Percentiles rank a stretch among this genome's conserved stretches.
Conservation (phyloP, 352 stramenopile genomes). For the Globisporangium iwayamae region DNA sequence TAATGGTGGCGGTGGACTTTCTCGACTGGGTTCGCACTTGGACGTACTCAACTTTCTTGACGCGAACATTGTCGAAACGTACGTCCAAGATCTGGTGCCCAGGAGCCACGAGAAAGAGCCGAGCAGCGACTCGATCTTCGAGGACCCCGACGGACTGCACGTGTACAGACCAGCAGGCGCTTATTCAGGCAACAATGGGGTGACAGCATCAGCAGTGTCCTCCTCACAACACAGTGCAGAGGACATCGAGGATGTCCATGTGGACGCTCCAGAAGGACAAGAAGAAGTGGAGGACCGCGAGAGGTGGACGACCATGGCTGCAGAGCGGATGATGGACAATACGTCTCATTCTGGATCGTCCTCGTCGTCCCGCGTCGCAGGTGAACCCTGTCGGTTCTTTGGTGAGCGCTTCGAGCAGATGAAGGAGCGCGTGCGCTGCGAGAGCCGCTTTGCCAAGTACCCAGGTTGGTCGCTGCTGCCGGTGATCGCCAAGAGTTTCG, state of each 20-base stretch:
- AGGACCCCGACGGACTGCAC: slow-evolving; percentile 33
- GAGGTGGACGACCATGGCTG: slow-evolving; percentile 14
- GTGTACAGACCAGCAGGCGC: background rate
- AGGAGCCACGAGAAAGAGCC: slow-evolving; percentile 14
- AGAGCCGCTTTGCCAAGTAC: slow-evolving; percentile 60
- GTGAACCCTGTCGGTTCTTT: slow-evolving; percentile 36
- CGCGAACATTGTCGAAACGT: slow-evolving; percentile 40
- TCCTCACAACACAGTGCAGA: slow-evolving; percentile 27
- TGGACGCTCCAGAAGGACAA: background rate
- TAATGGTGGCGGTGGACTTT: slow-evolving; percentile 4
- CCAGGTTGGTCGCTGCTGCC: slow-evolving; percentile 85
- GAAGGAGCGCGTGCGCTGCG: slow-evolving; percentile 71
- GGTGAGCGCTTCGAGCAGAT: slow-evolving; percentile 90
- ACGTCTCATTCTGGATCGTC: slow-evolving; percentile 2
- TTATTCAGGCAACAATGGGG: slow-evolving; percentile 2
- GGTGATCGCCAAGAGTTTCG: slow-evolving; percentile 97
- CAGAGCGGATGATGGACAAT: background rate
- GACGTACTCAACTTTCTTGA: slow-evolving; percentile 59
- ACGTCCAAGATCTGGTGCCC: slow-evolving; percentile 32
- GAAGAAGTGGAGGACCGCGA: background rate
- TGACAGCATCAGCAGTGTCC: slow-evolving; percentile 17
- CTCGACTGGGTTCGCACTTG: slow-evolving; percentile 20
- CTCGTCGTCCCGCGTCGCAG: slow-evolving; percentile 15
- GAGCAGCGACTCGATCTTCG: slow-evolving; percentile 23
- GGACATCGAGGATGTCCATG: slow-evolving; percentile 19